A percentile compares a stretch with the other conserved stretches of the same genome.
Evolutionary conservation across 805 yeast species (phyloP).

Genomic region (Myxozyma lipomycoides): DNA sequence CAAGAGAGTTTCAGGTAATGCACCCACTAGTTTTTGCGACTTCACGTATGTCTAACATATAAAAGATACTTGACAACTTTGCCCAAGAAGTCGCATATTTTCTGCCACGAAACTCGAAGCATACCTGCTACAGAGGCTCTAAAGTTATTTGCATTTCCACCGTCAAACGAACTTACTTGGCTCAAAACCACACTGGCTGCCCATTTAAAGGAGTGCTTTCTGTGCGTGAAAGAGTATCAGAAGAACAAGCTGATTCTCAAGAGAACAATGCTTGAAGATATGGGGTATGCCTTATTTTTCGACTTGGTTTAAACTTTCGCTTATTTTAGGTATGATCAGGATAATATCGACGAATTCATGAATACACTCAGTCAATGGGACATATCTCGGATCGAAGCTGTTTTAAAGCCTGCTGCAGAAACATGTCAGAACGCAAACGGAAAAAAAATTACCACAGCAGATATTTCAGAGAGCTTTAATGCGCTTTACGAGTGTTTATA

Average conservation of each 20-base stretch:
- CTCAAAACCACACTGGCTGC: slow-evolving; percentile 18
- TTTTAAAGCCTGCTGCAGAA: slow-evolving; percentile 21
- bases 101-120: slow-evolving; percentile 12
- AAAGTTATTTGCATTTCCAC: slow-evolving; percentile 27
- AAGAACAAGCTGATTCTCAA: slow-evolving; percentile 14
- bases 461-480: slow-evolving; percentile 24
- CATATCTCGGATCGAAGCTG: slow-evolving; percentile 13
- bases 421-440: slow-evolving; percentile 8
- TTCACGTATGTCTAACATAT: background rate
- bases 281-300: slow-evolving; percentile 4
- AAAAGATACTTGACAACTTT: slow-evolving; percentile 24
- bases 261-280: slow-evolving; percentile 11
- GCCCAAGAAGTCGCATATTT: slow-evolving; percentile 19
- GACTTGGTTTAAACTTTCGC: slow-evolving; percentile 2
- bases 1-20: slow-evolving; percentile 25
- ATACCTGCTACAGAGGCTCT: slow-evolving; percentile 18
- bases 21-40: background rate
- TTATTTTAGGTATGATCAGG: slow-evolving; percentile 14
- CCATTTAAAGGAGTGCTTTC: slow-evolving; percentile 25
- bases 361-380: slow-evolving; percentile 24
- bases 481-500: slow-evolving; percentile 30
- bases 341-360: slow-evolving; percentile 24
- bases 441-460: slow-evolving; percentile 9
- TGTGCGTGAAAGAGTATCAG: slow-evolving; percentile 29
- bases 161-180: slow-evolving; percentile 26